Base-by-base conservation (phyloP, 2,329 filamentous ascomycete species). In the Phaeosphaeria sp. region DNA sequence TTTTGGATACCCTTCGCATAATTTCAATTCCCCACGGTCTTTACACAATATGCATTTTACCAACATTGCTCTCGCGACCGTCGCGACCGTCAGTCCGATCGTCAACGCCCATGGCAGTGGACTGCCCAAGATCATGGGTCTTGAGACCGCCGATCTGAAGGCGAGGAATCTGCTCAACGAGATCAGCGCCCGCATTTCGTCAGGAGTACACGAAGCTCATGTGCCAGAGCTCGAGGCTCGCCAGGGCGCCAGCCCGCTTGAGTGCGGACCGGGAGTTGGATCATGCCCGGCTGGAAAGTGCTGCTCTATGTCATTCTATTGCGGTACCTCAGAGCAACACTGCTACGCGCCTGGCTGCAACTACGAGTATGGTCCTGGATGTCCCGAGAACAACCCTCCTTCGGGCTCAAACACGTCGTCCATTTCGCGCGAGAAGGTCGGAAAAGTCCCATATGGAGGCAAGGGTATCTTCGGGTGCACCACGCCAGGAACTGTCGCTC, bases 291-390 rank as follows among this genome's bases (percentile, higher is more conserved):
- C 71, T 17, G 75, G 75, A 30, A 66, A 72, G 57, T 77, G 75
- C 67, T 77, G 75, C 71, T 75, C 72, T 48, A 51, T 33, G 17
- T 57, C 59, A 49, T 73, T 73, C 52, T 75, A 83, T 80, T 88
- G 86, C 60, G 86, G 85, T 51, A 80, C 72, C 17, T 80, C 78
- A 3, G 71, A 71, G 13, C 81, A 84, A 1, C 87, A 87, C 74
- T 90, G 87, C 75, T 80, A 81, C 27, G 83, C 86, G n/a, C 87
- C 87, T 2, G 83, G 87, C 51, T 90, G 87, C 68, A 81, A 86
- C 67, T 85, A 88, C 65, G 75, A 83, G 62, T 88, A 85, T 63
- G 86, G 86, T 17, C 80, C 86, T 21, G 82, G 76, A 3, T 90
- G 87, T 63, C 86, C 89, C 63, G 86, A 83, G 52, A 88, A 89